Evolutionary conservation across 495 filamentous ascomycete genomes (phyloP), one percentile per base, ranked within the genome.

Genomic region (Talaromyces borbonicus): DNA sequence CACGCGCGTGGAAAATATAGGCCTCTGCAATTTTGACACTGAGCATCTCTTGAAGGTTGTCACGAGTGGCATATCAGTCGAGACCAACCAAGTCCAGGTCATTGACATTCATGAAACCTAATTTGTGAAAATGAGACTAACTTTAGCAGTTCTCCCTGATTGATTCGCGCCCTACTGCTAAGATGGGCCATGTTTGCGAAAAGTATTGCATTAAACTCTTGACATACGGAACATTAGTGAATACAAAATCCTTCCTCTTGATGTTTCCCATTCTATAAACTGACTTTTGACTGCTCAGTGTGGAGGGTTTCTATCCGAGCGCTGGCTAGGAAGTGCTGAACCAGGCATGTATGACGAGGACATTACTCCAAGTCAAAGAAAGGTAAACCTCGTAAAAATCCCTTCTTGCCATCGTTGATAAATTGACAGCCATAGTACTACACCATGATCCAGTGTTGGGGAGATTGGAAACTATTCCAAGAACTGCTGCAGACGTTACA

Each of bases 41-140:
- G 42, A 58, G 47, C 60, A 63, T 46, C 54, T 60, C 26, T 48
- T 58, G 35, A 61, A 61, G 35, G 57, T 59, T 6, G 50, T 66
- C 38, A 54, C 65, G 27, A 54, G 60, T 23, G 51, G 53, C 7
- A 56, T 67, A 35, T 57, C 59, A 8, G 26, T 44, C 3, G 43
- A 64, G 22, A 65, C 62, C 29, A 67, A 71, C 32, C 65, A 71
- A 46, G 54, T 71, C n/a, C 67, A 69, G 52, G 66, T 63, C 49
- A 20, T 5, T 5, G 6, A 20, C 15, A 38, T 20, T 32, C 9
- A 27, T 25, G 18, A 3, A 20, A 2, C 22, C 1, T 20, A 20
- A 16, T 5, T 22, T 2, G 20, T 16, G 16, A 5, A 5, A 5
- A 40, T 9, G 16, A 4, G 16, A 40, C 16, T 3, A 11, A 22